Evolutionary conservation across 371 early-diverging fungal genomes (phyloP), one percentile per base, ranked within the genome.

Genomic region (Mucor saturninus): DNA sequence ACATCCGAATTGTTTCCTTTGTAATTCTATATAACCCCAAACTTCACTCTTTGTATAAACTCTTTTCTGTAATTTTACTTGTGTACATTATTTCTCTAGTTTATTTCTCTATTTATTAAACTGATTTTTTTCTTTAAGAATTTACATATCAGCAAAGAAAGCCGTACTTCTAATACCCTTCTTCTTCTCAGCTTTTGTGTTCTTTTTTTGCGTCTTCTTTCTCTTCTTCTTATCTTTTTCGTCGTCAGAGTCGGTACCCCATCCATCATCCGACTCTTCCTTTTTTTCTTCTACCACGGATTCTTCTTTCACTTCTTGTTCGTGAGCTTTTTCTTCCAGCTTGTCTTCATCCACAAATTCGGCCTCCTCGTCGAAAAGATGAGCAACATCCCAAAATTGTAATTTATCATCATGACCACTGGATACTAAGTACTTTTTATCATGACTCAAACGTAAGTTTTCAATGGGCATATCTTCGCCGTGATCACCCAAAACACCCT

Each of bases 401-500:
- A 98, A 85, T 11, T 83, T 76, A 43, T 86, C 76, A 69, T 97
- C 98, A 67, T 96, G 97, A 31, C 93, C 90, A 61, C 89, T 88
- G 45, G 88, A 90, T 3, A 88, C 91, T 43, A 95, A 70, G 55
- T 80, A 87, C 14, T 82, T 76, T 56, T 86, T 83, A 71, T 92
- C 92, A 56, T 86, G 76, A 21, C 86, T 79, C 28, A 90, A 42
- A 14, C 73, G 61, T 38, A 96, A 76, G 49, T 86, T 83, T 72
- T 97, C 97, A 45, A 96, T 88, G 0, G 95, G 93, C 79, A 93
- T 87, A 35, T 89, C 86, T 49, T 87, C 77, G 30, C 91, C 91
- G 67, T 95, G 95, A 61, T 91, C 93, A n/a, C 95, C 95, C 29
- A 95, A 75, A 15, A 89, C 83, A 11, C 96, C 93, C 14, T 92